Conservation (phyloP, 345 rosid species). For the Eucalyptus regnans region DNA sequence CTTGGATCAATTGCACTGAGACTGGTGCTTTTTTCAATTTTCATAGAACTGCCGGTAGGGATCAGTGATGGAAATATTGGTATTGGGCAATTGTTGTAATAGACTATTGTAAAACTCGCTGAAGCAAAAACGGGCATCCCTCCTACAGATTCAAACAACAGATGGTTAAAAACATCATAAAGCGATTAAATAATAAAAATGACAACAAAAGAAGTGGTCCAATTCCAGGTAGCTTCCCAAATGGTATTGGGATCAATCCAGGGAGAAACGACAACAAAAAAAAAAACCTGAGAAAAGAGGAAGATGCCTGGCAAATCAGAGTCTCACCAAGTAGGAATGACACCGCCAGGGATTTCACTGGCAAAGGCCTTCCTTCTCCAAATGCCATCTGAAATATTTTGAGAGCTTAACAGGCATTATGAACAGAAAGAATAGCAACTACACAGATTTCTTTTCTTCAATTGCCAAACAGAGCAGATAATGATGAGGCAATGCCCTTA, state of each 20-base stretch:
- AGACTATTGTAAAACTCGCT: neutral
- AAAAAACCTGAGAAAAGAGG: too few relatives aligned
- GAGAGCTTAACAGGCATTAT: too few relatives aligned
- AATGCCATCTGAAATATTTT: too few relatives aligned
- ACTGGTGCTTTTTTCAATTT: neutral
- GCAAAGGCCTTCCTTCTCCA: too few relatives aligned
- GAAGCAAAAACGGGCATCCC: neutral
- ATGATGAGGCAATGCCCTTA: too few relatives aligned
- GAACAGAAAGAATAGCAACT: too few relatives aligned
- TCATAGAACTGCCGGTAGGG: fast-evolving
- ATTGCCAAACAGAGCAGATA: too few relatives aligned
- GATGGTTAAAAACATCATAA: neutral
- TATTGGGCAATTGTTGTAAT: neutral
- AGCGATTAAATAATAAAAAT: neutral
- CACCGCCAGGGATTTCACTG: too few relatives aligned
- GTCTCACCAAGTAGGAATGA: too few relatives aligned
- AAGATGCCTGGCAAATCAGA: too few relatives aligned
- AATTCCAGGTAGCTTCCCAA: neutral
- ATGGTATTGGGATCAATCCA: neutral
- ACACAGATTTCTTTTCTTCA: too few relatives aligned
- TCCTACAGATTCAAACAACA: neutral
- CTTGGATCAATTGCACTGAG: neutral
- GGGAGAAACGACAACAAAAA: neutral
- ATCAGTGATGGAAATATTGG: neutral
- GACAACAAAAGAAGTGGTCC: neutral